Evolutionary conservation across 345 rosid genomes (phyloP).

Genomic region (Salix suchowensis): DNA sequence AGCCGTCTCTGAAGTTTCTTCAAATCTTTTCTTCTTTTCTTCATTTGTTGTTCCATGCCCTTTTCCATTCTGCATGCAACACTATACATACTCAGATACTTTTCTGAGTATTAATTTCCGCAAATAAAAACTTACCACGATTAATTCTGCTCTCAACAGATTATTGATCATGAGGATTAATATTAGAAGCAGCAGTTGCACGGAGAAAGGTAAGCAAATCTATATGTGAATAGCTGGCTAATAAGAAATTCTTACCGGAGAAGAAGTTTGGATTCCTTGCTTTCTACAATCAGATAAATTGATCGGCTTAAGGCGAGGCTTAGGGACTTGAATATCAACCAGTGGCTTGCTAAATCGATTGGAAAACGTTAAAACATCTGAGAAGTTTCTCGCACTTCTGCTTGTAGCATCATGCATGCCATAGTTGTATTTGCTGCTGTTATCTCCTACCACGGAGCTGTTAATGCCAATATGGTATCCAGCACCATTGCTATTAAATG

Average conservation of each 20-base stretch:
- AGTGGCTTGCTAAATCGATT: constrained; percentile 45
- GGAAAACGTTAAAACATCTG: constrained; percentile 16
- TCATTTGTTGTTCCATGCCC: constrained; percentile 43
- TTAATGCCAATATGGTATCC: constrained; percentile 25
- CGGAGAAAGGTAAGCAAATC: neutral
- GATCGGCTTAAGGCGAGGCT: constrained; percentile 41
- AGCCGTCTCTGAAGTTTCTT: constrained; percentile 43
- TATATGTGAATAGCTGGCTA: too few relatives aligned
- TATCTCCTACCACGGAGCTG: constrained; percentile 16
- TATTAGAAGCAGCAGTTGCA: neutral
- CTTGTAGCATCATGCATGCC: constrained; percentile 23
- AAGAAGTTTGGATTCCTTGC: constrained; percentile 39
- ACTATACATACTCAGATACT: neutral
- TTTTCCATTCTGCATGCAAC: constrained; percentile 34
- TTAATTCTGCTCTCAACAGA: too few relatives aligned
- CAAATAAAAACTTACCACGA: neutral
- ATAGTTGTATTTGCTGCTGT: constrained; percentile 22
- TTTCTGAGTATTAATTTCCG: neutral
- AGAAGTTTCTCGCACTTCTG: constrained; percentile 30
- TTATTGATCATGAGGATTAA: neutral
- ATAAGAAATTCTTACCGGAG: constrained; percentile 26
- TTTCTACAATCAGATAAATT: constrained; percentile 48
- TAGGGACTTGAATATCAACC: constrained; percentile 39
- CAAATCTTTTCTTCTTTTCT: constrained; percentile 63
- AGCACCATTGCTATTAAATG: constrained; percentile 7